A percentile compares a stretch with the other conserved stretches of the same genome.
Evolutionary conservation across 2,329 filamentous ascomycete species (phyloP).

Genomic region (Chalaropsis ovoidea): DNA sequence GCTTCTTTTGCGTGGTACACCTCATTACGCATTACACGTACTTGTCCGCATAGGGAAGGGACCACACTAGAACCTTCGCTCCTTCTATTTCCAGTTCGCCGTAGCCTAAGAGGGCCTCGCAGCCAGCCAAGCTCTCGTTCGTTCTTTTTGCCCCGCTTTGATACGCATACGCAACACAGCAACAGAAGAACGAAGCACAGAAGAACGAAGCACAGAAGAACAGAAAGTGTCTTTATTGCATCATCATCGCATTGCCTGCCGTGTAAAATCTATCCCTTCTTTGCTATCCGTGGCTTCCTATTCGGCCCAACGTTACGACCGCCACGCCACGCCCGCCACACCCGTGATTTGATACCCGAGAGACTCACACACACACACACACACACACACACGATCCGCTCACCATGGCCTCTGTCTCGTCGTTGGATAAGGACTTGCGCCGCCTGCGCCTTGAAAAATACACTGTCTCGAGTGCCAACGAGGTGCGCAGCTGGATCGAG

Average conservation of each 20-base stretch:
- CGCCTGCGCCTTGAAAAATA: conserved; percentile 87
- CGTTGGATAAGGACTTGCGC: conserved; percentile 90
- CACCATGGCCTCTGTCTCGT: conserved; percentile 83
- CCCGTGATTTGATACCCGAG: no score
- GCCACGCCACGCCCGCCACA: no score
- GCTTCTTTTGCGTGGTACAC: not conserved
- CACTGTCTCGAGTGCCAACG: conserved; percentile 79
- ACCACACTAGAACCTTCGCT: not conserved
- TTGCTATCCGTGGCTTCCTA: no score
- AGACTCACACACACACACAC: no score
- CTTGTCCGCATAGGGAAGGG: not conserved
- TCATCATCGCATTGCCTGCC: no score
- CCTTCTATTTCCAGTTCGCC: not conserved
- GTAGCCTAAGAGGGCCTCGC: not conserved
- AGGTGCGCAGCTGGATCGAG: conserved; percentile 80
- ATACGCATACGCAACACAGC: not conserved
- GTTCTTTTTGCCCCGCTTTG: conserved; percentile 16
- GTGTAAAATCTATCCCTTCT: no score
- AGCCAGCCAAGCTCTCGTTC: not conserved
- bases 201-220: no score
- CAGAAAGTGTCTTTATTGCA: no score
- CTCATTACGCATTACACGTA: not conserved
- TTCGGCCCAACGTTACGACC: no score
- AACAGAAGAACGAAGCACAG: not conserved
- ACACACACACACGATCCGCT: no score